Evolutionary conservation across 163 green algal genomes (phyloP).

Genomic region (Scenedesmus sp.): DNA sequence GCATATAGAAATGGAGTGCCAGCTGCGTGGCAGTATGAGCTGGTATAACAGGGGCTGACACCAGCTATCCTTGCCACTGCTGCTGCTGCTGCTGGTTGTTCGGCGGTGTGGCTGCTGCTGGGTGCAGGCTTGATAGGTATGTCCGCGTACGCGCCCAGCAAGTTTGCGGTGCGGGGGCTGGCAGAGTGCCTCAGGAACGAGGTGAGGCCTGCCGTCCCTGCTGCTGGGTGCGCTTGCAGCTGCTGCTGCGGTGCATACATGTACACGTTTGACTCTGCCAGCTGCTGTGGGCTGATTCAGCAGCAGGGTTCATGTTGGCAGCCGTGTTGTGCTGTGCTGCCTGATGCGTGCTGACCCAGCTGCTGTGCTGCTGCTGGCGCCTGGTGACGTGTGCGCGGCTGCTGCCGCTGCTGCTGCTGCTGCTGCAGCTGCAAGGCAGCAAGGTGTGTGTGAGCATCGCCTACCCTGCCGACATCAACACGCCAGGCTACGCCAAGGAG

Average conservation of each 20-base stretch:
- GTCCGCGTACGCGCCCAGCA: slow-evolving; percentile 84
- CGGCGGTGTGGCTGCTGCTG: neutral
- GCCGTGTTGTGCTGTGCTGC: neutral
- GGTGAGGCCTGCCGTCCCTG: slow-evolving; percentile 3
- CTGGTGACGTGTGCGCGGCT: neutral
- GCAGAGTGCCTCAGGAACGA: slow-evolving; percentile 91
- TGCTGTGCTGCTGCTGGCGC: neutral
- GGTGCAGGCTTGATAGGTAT: slow-evolving; percentile 81
- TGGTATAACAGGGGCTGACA: neutral
- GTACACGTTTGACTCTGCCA: neutral
- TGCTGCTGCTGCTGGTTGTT: neutral
- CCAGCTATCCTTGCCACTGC: neutral
- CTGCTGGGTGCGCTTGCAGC: neutral
- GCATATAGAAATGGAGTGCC: neutral
- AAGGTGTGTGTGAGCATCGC: slow-evolving; percentile 82
- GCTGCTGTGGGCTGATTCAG: neutral
- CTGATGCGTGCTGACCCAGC: neutral
- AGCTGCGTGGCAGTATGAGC: neutral
- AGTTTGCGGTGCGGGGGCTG: slow-evolving; percentile 91
- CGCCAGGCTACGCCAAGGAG: slow-evolving; percentile 84
- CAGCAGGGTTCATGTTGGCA: neutral
- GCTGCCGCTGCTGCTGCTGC: neutral
- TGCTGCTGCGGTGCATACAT: neutral
- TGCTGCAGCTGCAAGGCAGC: slow-evolving; percentile 76
- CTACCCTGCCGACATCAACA: slow-evolving; percentile 92